Evolutionary conservation across 306 rosid species (phyloP).

Genomic region (Hippophae tibetana): DNA sequence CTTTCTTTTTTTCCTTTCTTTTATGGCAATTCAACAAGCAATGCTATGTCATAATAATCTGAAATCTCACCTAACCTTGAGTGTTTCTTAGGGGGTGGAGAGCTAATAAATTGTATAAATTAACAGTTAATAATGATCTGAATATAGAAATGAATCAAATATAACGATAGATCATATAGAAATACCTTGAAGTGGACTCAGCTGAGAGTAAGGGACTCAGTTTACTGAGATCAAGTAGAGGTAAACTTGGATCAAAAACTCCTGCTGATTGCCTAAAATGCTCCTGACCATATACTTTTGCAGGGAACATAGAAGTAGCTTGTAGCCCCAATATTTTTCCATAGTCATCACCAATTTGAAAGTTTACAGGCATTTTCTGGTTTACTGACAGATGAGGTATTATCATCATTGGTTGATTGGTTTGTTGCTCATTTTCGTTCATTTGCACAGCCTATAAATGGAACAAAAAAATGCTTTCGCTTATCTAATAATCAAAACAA

Average conservation of each 20-base stretch:
- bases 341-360: constrained; percentile 12
- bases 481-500: background rate
- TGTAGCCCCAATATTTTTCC: constrained; percentile 12
- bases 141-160: no score
- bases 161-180: background rate
- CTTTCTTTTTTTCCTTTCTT: no score
- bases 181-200: constrained; percentile 30
- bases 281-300: constrained; percentile 3
- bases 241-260: constrained; percentile 13
- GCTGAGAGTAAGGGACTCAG: constrained; percentile 4
- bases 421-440: constrained; percentile 14
- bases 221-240: constrained; percentile 11
- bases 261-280: constrained; percentile 7
- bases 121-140: no score
- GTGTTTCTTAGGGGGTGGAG: no score
- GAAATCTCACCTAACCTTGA: no score
- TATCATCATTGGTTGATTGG: constrained; percentile 1
- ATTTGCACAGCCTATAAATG: constrained; percentile 29
- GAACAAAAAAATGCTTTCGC: background rate
- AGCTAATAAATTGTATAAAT: no score
- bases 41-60: no score
- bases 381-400: constrained; percentile 16
- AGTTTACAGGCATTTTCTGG: constrained; percentile 19
- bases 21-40: no score
- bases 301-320: constrained; percentile 5